Conservation (phyloP, 73 alveolate genomes). For the Paramecium pentaurelia region DNA sequence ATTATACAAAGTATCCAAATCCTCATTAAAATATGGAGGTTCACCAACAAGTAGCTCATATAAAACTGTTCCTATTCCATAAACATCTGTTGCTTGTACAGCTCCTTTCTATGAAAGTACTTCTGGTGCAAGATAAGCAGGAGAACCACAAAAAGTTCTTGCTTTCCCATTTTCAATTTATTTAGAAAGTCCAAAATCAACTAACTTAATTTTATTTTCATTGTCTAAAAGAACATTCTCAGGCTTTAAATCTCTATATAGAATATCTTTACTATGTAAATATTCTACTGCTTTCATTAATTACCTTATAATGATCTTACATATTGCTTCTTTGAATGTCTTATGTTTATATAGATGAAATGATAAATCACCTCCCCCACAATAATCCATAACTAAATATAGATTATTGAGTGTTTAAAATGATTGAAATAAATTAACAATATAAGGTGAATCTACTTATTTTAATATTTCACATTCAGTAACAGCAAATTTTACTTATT, state of each 20-base stretch:
- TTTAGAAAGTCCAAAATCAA: constrained; percentile 79
- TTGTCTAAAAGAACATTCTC: constrained; percentile 70
- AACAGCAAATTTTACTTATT: constrained; percentile 70
- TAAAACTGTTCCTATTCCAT: constrained; percentile 62
- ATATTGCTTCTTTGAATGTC: constrained; percentile 47
- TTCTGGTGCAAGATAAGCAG: constrained; percentile 86
- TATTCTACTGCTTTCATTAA: constrained; percentile 69
- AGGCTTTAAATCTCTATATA: constrained; percentile 82
- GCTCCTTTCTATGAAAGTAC: constrained; percentile 66
- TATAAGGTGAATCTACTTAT: constrained; percentile 66
- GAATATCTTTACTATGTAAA: constrained; percentile 69
- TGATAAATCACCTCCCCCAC: constrained; percentile 78
- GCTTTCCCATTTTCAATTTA: constrained; percentile 62
- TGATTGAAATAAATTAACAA: constrained; percentile 64
- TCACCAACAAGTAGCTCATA: constrained; percentile 97
- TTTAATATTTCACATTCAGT: constrained; percentile 71
- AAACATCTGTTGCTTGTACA: constrained; percentile 48
- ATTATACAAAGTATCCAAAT: constrained; percentile 81
- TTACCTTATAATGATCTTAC: too few relatives aligned
- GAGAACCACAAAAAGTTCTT: constrained; percentile 79
- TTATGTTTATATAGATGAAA: constrained; percentile 57
- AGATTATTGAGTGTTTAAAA: constrained; percentile 74
- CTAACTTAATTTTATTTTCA: constrained; percentile 70
- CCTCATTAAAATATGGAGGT: constrained; percentile 94
- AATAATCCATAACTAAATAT: constrained; percentile 79